These are phyloP conservation scores for Davidsoniella neocaledoniae DNA, from an alignment of 2,329 filamentous ascomycete species.

Conservation along the genomic window DNA sequence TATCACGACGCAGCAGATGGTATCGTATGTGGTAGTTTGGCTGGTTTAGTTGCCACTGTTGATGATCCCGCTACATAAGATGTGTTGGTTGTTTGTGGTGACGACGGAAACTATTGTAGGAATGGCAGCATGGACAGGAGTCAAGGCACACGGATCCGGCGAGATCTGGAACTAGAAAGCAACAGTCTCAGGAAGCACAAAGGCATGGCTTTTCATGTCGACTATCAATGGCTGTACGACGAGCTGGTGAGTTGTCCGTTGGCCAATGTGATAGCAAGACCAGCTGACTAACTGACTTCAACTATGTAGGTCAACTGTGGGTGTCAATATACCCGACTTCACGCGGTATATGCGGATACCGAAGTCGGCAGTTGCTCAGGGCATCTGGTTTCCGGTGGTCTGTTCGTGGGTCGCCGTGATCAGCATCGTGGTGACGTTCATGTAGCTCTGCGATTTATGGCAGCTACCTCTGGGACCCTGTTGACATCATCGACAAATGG, in stretches of 20 bases:
- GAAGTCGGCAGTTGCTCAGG: too few relatives aligned
- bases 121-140: constrained; percentile 14
- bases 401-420: constrained; percentile 22
- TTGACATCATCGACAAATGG: constrained; percentile 30
- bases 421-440: constrained; percentile 37
- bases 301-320: too few relatives aligned
- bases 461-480: constrained; percentile 30
- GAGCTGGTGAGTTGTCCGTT: too few relatives aligned
- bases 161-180: constrained; percentile 14
- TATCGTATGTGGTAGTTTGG: constrained; percentile 43
- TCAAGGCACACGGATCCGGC: constrained; percentile 17
- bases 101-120: constrained; percentile 13
- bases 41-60: constrained; percentile 35
- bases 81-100: constrained; percentile 38
- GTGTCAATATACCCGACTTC: too few relatives aligned
- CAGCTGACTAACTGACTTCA: too few relatives aligned
- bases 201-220: too few relatives aligned
- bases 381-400: constrained; percentile 8
- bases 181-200: constrained; percentile 6
- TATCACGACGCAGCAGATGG: constrained; percentile 38
- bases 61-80: constrained; percentile 35
- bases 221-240: too few relatives aligned
- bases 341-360: too few relatives aligned
- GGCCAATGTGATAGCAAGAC: too few relatives aligned
- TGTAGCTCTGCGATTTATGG: constrained; percentile 28